phyloP scores from a whole-genome alignment of 129 eudicot genomes.

The Flaveria sonorensis region DNA sequence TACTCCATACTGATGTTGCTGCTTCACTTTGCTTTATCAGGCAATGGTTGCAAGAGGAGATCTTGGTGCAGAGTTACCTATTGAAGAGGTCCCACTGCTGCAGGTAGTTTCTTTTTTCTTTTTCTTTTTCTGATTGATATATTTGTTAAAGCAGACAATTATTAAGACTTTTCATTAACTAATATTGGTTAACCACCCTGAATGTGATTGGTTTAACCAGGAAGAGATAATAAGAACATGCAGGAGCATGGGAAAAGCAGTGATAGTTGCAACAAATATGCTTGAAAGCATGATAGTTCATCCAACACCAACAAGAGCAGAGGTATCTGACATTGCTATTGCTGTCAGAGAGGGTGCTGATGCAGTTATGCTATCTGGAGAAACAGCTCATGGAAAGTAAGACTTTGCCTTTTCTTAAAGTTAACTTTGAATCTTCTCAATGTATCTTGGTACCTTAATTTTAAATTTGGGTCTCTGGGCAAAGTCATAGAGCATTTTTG shows the following conservation, averaged over 20 bases:
- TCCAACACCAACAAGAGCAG: constrained; percentile 97
- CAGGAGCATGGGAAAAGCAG: constrained; percentile 96
- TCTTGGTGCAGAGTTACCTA: constrained; percentile 98
- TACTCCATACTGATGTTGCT: background rate
- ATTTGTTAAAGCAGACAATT: background rate
- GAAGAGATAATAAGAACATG: constrained; percentile 86
- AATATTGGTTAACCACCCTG: constrained; percentile 2
- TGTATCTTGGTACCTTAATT: background rate
- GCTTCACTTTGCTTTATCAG: constrained; percentile 38
- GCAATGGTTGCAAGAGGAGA: constrained; percentile 99
- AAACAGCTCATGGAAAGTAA: constrained; percentile 98
- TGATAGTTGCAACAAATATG: constrained; percentile 96
- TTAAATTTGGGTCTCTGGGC: background rate
- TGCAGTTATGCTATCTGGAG: constrained; percentile 98
- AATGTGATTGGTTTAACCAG: constrained; percentile 36
- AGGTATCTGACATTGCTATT: constrained; percentile 95
- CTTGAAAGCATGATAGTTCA: constrained; percentile 96
- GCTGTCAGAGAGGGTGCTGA: constrained; percentile 98
- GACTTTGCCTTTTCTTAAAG: constrained; percentile 24
- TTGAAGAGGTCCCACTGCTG: constrained; percentile 95
- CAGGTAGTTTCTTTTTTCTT: constrained; percentile 54
- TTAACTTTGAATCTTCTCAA: background rate
- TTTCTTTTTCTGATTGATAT: background rate
- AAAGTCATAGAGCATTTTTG: background rate
- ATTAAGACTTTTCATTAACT: background rate